Percentiles rank a stretch among this genome's conserved stretches.
Conservation (phyloP, 257 asterid species). For the Petrea volubilis region DNA sequence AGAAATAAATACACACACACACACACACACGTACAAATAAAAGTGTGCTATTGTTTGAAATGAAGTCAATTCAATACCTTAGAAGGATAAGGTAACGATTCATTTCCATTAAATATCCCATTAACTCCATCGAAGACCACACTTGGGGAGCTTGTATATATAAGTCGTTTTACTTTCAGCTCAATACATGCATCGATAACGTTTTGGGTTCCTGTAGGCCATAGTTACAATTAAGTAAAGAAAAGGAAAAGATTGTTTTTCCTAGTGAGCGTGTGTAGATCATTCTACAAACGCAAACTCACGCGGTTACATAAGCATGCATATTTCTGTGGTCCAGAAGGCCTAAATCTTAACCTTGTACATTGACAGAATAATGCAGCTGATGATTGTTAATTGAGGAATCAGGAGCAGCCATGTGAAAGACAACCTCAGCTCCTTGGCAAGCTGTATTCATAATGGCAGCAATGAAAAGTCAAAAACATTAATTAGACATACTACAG, state of each 20-base stretch:
- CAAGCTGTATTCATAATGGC: too few relatives aligned
- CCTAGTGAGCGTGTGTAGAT: too few relatives aligned
- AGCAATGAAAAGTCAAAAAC: too few relatives aligned
- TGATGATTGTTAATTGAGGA: conserved; percentile 85
- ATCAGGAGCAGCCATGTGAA: conserved; percentile 99
- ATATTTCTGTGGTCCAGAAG: conserved; percentile 3
- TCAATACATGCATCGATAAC: conserved; percentile 88
- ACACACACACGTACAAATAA: not conserved
- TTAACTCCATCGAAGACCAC: conserved; percentile 95
- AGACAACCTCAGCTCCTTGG: conserved; percentile 89
- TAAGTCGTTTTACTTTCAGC: conserved; percentile 75
- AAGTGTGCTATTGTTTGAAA: too few relatives aligned
- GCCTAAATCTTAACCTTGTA: conserved; percentile 54
- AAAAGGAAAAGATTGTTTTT: not conserved
- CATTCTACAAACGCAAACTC: not conserved
- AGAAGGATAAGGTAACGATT: conserved; percentile 77
- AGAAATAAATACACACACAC: too few relatives aligned
- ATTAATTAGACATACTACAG: too few relatives aligned
- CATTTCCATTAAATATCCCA: conserved; percentile 72
- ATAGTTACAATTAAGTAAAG: not conserved
- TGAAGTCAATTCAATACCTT: conserved; percentile 52
- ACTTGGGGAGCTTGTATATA: conserved; percentile 95
- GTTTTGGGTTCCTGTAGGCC: conserved; percentile 73
- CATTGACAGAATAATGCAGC: conserved; percentile 91
- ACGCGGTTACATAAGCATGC: too few relatives aligned